These are phyloP conservation scores for Solanum peruvianum DNA, from an alignment of 257 asterid genomes.

Conservation along the genomic window DNA sequence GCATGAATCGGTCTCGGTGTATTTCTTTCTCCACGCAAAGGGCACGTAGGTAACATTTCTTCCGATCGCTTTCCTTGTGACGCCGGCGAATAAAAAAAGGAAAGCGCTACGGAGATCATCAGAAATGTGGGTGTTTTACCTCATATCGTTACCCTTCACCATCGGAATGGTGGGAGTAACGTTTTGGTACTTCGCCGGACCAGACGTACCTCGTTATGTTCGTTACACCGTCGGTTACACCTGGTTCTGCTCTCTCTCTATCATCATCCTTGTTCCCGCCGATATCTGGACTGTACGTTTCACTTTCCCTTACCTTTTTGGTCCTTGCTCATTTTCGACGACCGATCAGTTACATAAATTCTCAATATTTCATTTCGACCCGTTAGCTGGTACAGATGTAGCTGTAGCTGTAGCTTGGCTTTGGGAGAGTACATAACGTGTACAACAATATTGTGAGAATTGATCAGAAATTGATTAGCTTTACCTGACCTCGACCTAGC, in stretches of 20 bases:
- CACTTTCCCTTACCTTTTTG: neutral
- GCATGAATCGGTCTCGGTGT: neutral
- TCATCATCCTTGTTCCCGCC: slow-evolving; percentile 68
- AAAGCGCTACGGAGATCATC: neutral
- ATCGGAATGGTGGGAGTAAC: slow-evolving; percentile 64
- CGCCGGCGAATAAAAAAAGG: neutral
- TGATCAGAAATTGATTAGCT: neutral
- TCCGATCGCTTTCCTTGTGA: neutral
- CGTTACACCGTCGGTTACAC: slow-evolving; percentile 58
- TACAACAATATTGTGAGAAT: neutral
- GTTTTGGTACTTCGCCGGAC: slow-evolving; percentile 58
- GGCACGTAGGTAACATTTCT: neutral
- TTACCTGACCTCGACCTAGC: neutral
- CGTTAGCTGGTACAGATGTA: neutral
- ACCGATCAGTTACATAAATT: neutral
- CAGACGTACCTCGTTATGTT: slow-evolving; percentile 59
- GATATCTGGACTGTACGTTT: slow-evolving; percentile 76
- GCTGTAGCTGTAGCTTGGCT: neutral
- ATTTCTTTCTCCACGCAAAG: neutral
- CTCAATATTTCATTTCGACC: neutral
- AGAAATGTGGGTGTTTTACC: slow-evolving; percentile 61
- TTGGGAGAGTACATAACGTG: neutral
- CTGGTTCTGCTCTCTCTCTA: slow-evolving; percentile 72
- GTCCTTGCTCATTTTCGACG: neutral
- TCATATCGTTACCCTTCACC: slow-evolving; percentile 57